A percentile compares a stretch with the other conserved stretches of the same genome.
These are phyloP conservation scores for Zhuliangozyma blackwelliae DNA, from an alignment of 1,139 yeast species.

Conservation along the genomic window DNA sequence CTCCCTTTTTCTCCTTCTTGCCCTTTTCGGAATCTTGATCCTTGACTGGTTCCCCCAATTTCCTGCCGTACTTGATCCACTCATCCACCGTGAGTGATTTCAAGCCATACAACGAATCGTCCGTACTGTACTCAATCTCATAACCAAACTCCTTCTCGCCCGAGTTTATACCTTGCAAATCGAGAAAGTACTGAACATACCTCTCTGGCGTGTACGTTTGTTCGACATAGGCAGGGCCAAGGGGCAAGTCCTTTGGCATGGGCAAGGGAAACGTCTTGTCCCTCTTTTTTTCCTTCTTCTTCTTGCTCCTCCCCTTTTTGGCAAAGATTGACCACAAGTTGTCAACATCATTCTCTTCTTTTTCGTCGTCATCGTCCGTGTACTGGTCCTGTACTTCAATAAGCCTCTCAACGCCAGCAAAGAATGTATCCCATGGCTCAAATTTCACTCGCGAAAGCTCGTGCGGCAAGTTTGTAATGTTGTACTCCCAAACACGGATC, in stretches of 20 bases:
- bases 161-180: conserved; percentile 48
- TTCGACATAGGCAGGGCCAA: conserved; percentile 74
- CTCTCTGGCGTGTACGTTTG: conserved; percentile 70
- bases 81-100: conserved; percentile 53
- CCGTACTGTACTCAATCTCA: conserved; percentile 67
- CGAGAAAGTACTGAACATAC: conserved; percentile 70
- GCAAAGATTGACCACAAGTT: conserved; percentile 3
- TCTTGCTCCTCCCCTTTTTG: conserved; percentile 3
- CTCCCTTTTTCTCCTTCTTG: conserved; percentile 7
- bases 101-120: conserved; percentile 54
- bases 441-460: conserved; percentile 12
- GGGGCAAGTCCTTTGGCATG: conserved; percentile 48
- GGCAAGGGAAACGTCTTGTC: conserved; percentile 68
- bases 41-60: conserved; percentile 41
- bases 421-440: conserved; percentile 55
- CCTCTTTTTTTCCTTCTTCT: conserved; percentile 16
- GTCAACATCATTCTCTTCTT: conserved; percentile 1
- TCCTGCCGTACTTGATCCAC: conserved; percentile 56
- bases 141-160: conserved; percentile 49
- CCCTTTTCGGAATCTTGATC: background rate
- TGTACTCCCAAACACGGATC: conserved; percentile 81
- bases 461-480: conserved; percentile 49
- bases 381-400: conserved; percentile 20
- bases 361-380: conserved; percentile 12
- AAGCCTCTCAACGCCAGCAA: conserved; percentile 39